Conservation (phyloP, 2,329 filamentous ascomycete species). For the Paraphaeosphaeria minitans region DNA sequence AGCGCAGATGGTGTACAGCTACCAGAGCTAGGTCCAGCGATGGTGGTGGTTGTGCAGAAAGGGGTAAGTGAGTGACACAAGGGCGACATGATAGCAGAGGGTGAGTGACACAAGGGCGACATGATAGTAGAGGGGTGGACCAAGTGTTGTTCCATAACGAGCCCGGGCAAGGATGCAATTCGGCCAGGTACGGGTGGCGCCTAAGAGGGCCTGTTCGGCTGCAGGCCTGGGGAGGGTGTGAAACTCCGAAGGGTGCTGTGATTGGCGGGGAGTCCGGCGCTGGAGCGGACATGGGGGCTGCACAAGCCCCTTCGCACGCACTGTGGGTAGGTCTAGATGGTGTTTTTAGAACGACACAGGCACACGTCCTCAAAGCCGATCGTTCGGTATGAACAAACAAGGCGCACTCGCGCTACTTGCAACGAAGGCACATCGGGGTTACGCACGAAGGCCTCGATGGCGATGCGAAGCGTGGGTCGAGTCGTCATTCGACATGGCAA, state of each 20-base stretch:
- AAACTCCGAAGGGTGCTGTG: neutral
- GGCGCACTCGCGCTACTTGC: neutral
- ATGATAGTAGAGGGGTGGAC: neutral
- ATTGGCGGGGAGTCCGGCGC: constrained; percentile 7
- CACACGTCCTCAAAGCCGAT: too few relatives aligned
- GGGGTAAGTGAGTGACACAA: constrained; percentile 1
- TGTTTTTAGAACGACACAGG: neutral
- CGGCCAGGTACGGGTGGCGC: neutral
- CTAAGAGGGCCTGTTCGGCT: neutral
- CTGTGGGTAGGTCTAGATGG: neutral
- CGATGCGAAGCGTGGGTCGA: neutral
- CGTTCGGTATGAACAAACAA: neutral
- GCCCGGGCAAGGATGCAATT: constrained; percentile 1
- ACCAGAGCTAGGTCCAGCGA: constrained; percentile 5
- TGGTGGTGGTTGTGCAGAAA: neutral
- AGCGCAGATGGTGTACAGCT: constrained; percentile 1
- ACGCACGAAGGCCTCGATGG: neutral
- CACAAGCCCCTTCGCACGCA: neutral
- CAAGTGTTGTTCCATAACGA: neutral
- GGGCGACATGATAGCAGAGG: neutral
- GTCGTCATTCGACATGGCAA: neutral
- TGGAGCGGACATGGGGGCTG: neutral
- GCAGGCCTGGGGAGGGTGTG: neutral
- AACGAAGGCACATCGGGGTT: neutral
- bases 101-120: constrained; percentile 1